Conservation (phyloP, 2,329 filamentous ascomycete species). For the Alternaria arborescens region DNA sequence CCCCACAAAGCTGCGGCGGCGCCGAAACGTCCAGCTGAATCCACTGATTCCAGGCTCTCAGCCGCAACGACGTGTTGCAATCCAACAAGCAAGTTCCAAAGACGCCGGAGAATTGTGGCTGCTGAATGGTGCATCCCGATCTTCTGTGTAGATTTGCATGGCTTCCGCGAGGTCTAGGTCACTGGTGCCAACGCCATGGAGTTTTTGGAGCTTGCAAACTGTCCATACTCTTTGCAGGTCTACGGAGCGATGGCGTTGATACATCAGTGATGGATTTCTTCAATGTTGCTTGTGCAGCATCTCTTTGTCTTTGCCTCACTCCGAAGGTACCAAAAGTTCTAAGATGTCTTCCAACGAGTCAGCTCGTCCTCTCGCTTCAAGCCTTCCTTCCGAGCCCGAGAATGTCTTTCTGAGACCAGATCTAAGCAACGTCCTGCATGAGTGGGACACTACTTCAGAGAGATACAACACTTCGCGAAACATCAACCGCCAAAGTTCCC, state of each 20-base stretch:
- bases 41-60: constrained; percentile 5
- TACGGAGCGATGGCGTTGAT: neutral
- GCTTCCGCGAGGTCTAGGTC: neutral
- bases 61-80: neutral
- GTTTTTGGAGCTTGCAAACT: neutral
- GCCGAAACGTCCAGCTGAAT: neutral
- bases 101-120: neutral
- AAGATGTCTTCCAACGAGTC: neutral
- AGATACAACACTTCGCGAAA: neutral
- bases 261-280: neutral
- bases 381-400: neutral
- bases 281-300: neutral
- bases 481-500: neutral
- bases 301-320: neutral
- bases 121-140: neutral
- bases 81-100: neutral
- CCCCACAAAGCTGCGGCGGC: neutral
- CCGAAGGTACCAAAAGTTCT: neutral
- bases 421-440: neutral
- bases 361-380: neutral
- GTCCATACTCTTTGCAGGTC: neutral
- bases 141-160: neutral
- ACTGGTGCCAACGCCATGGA: neutral
- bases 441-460: neutral
- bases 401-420: neutral